Evolutionary conservation across 257 asterid species (phyloP), one percentile per base, ranked within the genome.

Genomic region (Thymus quinquecostatus): DNA sequence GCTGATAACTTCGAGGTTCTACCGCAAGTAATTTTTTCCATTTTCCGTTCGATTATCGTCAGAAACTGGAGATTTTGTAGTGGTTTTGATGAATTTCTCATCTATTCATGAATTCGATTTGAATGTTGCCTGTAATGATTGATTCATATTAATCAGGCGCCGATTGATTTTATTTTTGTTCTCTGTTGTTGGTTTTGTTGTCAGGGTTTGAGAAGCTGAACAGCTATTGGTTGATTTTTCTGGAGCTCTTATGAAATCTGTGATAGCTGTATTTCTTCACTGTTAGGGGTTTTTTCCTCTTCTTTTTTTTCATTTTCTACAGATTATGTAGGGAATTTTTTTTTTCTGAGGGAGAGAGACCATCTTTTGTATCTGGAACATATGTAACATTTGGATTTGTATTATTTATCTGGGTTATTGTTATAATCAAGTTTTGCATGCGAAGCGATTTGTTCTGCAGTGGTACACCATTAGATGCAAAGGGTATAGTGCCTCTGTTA

Each of bases 141-240:
- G 58, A 29, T 41, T 66, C 51, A 14, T 8, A 57, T 82, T 72
- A 13, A 71, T 62, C 33, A 29, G 49, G 61, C 66, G 68, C 62
- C 77, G 9, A 79, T 84, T 81, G 72, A 84, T 84, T 70, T 64
- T 30, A 33, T 71, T 65, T 60, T 72, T 79, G 48, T 74, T 78
- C 69, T 80, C 45, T 74, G 62, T 73, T 76, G 36, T 73, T 80
- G 85, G 74, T 78, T 81, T 84, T 83, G 80, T 78, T 80, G 84
- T 80, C 87, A 80, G 89, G 89, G 74, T 85, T 79, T 81, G 87
- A 74, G 87, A 74, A 68, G 87, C 81, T 55, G 91, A 83, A 74
- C 87, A 74, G 91, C 86, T 76, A 77, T 66, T 71, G 82, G 85
- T 83, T 83, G 86, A 81, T 75, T 81, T 78, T 72, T 74, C 86